Evolutionary conservation across 2,329 filamentous ascomycete genomes (phyloP).

Genomic region (Fusarium sp.): DNA sequence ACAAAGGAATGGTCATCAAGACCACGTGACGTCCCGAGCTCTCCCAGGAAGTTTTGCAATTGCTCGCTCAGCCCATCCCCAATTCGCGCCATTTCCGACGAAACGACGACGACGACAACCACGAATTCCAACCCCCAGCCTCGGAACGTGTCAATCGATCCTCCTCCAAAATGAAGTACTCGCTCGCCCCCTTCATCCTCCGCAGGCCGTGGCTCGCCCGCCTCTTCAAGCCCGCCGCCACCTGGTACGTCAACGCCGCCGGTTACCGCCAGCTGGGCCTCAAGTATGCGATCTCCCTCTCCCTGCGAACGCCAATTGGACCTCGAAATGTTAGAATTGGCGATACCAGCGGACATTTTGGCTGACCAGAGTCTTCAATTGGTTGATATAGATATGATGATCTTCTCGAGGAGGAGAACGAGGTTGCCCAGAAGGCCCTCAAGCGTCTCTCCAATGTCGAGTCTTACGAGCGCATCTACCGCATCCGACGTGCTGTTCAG

Average conservation of each 20-base stretch:
- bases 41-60: conserved; percentile 44
- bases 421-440: conserved; percentile 85
- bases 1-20: conserved; percentile 43
- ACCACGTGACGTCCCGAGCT: conserved; percentile 49
- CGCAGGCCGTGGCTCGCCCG: conserved; percentile 86
- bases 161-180: conserved; percentile 70
- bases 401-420: conserved; percentile 91
- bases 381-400: conserved; percentile 79
- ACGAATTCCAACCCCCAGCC: conserved; percentile 20
- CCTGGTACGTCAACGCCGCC: conserved; percentile 88
- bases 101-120: conserved; percentile 41
- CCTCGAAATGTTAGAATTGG: neutral
- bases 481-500: conserved; percentile 94
- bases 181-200: conserved; percentile 77
- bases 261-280: conserved; percentile 94
- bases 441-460: conserved; percentile 91
- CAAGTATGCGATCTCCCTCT: conserved; percentile 66
- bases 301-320: conserved; percentile 33
- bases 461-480: conserved; percentile 96
- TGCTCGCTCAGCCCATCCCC: conserved; percentile 45
- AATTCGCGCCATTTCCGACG: conserved; percentile 48
- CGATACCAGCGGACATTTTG: neutral
- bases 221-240: conserved; percentile 80
- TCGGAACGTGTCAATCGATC: conserved; percentile 42
- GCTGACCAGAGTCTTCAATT: conserved; percentile 39